Evolutionary conservation across 148 eudicot species (phyloP).

Genomic region (Hydrangea macrophylla): DNA sequence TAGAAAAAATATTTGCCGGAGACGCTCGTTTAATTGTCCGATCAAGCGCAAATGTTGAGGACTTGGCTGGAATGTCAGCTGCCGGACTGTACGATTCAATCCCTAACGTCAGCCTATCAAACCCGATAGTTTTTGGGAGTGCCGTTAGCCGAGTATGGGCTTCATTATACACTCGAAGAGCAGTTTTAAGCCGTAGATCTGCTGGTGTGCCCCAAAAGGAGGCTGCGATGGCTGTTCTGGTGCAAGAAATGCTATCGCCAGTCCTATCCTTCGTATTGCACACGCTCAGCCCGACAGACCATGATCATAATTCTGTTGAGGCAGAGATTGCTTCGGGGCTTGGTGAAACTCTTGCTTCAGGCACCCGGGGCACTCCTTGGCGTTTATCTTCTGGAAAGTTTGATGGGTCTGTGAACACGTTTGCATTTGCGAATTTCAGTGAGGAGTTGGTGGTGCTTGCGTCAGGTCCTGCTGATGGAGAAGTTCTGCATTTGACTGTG

Average conservation of each 20-base stretch:
- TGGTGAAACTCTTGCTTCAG: conserved; percentile 90
- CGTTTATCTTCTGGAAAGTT: conserved; percentile 68
- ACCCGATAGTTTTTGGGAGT: conserved; percentile 56
- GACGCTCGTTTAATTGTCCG: conserved; percentile 70
- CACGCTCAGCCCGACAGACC: conserved; percentile 77
- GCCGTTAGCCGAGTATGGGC: conserved; percentile 85
- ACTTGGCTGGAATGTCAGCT: conserved; percentile 95
- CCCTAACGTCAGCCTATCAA: conserved; percentile 82
- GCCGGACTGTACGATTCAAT: conserved; percentile 95
- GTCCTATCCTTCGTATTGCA: conserved; percentile 85
- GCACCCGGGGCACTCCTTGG: conserved; percentile 95
- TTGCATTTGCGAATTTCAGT: conserved; percentile 92
- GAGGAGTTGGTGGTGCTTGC: conserved; percentile 67
- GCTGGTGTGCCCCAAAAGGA: conserved; percentile 65
- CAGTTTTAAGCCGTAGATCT: conserved; percentile 81
- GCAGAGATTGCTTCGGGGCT: conserved; percentile 92
- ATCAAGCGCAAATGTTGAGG: conserved; percentile 96
- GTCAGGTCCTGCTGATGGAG: conserved; percentile 67
- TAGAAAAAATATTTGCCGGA: conserved; percentile 45
- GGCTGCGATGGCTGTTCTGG: conserved; percentile 80
- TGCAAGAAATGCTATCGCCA: conserved; percentile 91
- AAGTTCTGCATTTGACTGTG: conserved; percentile 54
- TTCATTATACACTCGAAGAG: conserved; percentile 87
- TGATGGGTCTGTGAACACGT: conserved; percentile 56
- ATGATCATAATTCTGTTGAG: conserved; percentile 54